Conservation (phyloP, 805 yeast genomes). For the Tetrapisispora nanseiensis region DNA sequence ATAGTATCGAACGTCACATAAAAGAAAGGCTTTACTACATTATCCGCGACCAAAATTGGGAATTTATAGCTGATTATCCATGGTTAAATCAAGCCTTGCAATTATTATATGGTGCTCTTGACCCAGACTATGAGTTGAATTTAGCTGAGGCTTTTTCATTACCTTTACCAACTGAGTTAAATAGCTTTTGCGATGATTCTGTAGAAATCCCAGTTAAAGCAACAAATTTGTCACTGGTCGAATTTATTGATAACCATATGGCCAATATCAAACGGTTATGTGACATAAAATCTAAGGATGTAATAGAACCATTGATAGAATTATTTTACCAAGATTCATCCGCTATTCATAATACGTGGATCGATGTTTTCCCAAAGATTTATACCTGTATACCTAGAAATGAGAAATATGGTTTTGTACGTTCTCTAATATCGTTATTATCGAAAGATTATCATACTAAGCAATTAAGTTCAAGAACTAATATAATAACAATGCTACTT, state of each 20-base stretch:
- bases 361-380: slow-evolving; percentile 70
- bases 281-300: slow-evolving; percentile 43
- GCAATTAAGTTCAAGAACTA: slow-evolving; percentile 77
- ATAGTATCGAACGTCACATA: slow-evolving; percentile 68
- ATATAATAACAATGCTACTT: slow-evolving; percentile 73
- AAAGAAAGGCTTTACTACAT: slow-evolving; percentile 76
- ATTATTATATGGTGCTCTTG: slow-evolving; percentile 70
- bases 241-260: slow-evolving; percentile 30
- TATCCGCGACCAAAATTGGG: slow-evolving; percentile 97
- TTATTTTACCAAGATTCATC: slow-evolving; percentile 74
- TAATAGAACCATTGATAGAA: slow-evolving; percentile 65
- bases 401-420: slow-evolving; percentile 76
- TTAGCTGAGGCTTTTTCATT: slow-evolving; percentile 44
- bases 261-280: slow-evolving; percentile 21
- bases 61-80: slow-evolving; percentile 78
- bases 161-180: slow-evolving; percentile 31
- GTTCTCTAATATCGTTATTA: slow-evolving; percentile 64
- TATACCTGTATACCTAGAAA: slow-evolving; percentile 65
- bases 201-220: slow-evolving; percentile 7
- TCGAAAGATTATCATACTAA: slow-evolving; percentile 90
- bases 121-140: slow-evolving; percentile 37
- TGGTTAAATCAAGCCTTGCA: slow-evolving; percentile 95
- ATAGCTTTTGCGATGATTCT: slow-evolving; percentile 12
- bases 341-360: slow-evolving; percentile 77
- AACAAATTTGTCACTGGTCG: slow-evolving; percentile 14